Base-by-base conservation (phyloP, 768 basidiomycete genomes). In the Rhodotorula graminis region DNA sequence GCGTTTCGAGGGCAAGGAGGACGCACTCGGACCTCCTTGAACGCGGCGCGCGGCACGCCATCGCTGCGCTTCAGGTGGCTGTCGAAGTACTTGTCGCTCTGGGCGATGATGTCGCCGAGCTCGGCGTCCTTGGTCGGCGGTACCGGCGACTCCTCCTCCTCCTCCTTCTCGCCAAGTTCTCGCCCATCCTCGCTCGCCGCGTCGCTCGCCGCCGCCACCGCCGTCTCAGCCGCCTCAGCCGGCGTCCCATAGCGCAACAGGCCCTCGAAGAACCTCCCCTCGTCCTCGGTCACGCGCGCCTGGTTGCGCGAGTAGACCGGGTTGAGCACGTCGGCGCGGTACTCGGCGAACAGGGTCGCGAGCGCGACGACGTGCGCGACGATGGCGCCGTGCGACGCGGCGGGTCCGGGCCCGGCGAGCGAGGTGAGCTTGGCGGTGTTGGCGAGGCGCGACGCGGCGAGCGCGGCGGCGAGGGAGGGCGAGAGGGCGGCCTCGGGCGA, bases 251-350 rank as follows among this genome's bases (percentile, higher is more conserved):
- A 10, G 16, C 12, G 15, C 42, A 70, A 10, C 52, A 71, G 23
- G 14, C 27, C 18, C 12, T n/a, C 15, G 59, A 61, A 71, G 42
- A 74, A 55, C 2, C 25, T 1, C 0, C 31, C 44, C 33, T 74
- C 73, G 23, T 58, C 64, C 12, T 3, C 25, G 0, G 64, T 46
- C 33, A 75, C n/a, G 47, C 58, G 47, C 16, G 8, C 19, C 47
- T 75, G 73, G 33, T 68, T 69, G 33, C 31, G n/a, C 18, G 70
- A 65, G 56, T 71, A 75, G 64, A 75, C 23, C 44, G 73, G 73
- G 50, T 75, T 75, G 55, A 18, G 0, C 23, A 31, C 16, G 52
- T 75, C 73, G 59, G 9, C 37, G 29, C 59, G 62, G 56, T 57
- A 68, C 29, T 50, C 60, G 11, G 19, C 14, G 60, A 61, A 62